Evolutionary conservation across 1,284 basidiomycete species (phyloP).

Genomic region (Rhodotorula glutinis): DNA sequence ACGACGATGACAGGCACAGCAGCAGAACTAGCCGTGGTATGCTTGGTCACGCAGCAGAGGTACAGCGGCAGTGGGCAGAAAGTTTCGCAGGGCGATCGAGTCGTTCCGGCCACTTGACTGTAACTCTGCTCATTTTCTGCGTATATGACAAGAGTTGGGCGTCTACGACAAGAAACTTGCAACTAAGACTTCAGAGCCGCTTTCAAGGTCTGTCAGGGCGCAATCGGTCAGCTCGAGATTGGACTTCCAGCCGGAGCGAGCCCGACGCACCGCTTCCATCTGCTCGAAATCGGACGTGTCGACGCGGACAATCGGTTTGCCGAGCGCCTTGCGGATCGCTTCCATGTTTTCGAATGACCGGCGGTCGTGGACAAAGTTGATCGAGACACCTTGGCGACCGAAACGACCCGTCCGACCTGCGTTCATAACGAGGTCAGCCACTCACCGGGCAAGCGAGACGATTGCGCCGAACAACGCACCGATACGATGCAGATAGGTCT

Average conservation of each 20-base stretch:
- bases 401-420: constrained; percentile 90
- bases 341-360: constrained; percentile 81
- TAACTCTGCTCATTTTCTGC: no score
- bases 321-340: constrained; percentile 68
- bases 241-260: neutral
- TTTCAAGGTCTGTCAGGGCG: constrained; percentile 28
- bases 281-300: constrained; percentile 79
- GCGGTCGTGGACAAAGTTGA: constrained; percentile 90
- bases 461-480: constrained; percentile 57
- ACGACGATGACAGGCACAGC: no score
- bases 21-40: no score
- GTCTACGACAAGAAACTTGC: no score
- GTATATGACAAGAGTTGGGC: no score
- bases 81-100: no score
- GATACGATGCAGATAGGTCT: constrained; percentile 98
- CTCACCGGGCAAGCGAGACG: neutral
- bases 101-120: no score
- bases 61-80: no score
- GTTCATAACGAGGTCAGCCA: neutral
- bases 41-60: no score
- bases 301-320: constrained; percentile 72
- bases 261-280: constrained; percentile 70
- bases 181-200: constrained; percentile 29
- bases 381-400: constrained; percentile 90
- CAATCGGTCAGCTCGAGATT: neutral